These are phyloP conservation scores for Picea sitchensis DNA, from an alignment of 75 land plant species.

Conservation along the genomic window DNA sequence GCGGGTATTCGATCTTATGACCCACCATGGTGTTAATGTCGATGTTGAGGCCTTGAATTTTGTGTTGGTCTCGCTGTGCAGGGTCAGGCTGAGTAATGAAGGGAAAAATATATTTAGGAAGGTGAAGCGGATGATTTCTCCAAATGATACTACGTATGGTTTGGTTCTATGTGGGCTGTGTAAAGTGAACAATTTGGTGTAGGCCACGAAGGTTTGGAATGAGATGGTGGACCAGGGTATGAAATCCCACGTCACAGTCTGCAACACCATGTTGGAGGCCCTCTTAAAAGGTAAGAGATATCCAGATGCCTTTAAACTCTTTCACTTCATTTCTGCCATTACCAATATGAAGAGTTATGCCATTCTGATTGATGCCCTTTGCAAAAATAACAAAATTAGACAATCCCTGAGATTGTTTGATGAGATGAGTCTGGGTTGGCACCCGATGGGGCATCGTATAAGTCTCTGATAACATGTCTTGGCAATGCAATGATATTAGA, in stretches of 20 bases:
- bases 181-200: conserved; percentile 33
- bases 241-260: conserved; percentile 18
- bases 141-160: conserved; percentile 32
- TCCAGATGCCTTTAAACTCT: conserved; percentile 41
- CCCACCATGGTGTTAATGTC: conserved; percentile 10
- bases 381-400: conserved; percentile 30
- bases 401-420: conserved; percentile 29
- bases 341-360: conserved; percentile 20
- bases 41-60: conserved; percentile 27
- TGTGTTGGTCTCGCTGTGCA: conserved; percentile 33
- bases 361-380: conserved; percentile 44
- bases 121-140: conserved; percentile 27
- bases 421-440: conserved; percentile 49
- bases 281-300: conserved; percentile 34
- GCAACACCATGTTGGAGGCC: conserved; percentile 35
- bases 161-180: conserved; percentile 41
- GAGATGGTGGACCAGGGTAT: conserved; percentile 45
- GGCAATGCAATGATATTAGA: conserved; percentile 24
- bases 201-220: conserved; percentile 49
- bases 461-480: conserved; percentile 35
- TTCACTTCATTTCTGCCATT: conserved; percentile 5
- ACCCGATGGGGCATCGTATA: conserved; percentile 18
- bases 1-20: conserved; percentile 36
- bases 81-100: conserved; percentile 29
- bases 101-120: conserved; percentile 15